Base-by-base conservation (phyloP, 306 rosid species). In the Castanea sativa region DNA sequence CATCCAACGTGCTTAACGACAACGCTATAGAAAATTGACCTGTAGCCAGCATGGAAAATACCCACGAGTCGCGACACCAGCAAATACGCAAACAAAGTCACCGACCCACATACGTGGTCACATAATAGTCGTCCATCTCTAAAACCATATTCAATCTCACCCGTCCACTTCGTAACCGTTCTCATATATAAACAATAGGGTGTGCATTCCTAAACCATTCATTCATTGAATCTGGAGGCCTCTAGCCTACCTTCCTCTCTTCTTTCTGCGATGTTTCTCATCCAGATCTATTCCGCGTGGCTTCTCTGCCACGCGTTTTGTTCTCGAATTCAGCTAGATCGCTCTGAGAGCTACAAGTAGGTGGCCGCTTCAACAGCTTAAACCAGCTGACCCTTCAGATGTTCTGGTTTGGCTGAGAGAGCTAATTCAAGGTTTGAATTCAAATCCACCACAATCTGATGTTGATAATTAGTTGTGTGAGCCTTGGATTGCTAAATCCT, bases 311-410 rank as follows among this genome's bases (percentile, higher is more conserved):
- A 0, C 5, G 6, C 0, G 15, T 61, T 0, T 43, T 0, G 14
- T 1, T 2, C 1, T 13, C 0, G 5, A 65, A 84, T 75, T 70
- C 41, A 51, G 1, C 3, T 73, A 41, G 83, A 80, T 88, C 88
- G 5, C 51, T 0, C 57, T 55, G 15, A 27, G 83, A 80, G 77
- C 90, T 81, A 57, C 84, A 12, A 0, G 6, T 3, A 4, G 81
- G 65, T 72, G 80, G 70, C 21, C 5, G 45, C 57, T 84, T 67
- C 1, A 20, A 0, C 9, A 0, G 78, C 81, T 59, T 35, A 2
- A 27, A n/a, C 16, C n/a, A 2, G n/a, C 21, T 18, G 25, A 25
- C 0, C 21, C 13, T 11, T 25, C 38, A 16, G 16, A 63, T 56
- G 63, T 19, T n/a, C 41, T 67, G 70, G 29, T 71, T 3, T 32